Percentiles rank a stretch among this genome's conserved stretches.
phyloP scores from a whole-genome alignment of 257 asterid species.

The Gentiana dahurica region DNA sequence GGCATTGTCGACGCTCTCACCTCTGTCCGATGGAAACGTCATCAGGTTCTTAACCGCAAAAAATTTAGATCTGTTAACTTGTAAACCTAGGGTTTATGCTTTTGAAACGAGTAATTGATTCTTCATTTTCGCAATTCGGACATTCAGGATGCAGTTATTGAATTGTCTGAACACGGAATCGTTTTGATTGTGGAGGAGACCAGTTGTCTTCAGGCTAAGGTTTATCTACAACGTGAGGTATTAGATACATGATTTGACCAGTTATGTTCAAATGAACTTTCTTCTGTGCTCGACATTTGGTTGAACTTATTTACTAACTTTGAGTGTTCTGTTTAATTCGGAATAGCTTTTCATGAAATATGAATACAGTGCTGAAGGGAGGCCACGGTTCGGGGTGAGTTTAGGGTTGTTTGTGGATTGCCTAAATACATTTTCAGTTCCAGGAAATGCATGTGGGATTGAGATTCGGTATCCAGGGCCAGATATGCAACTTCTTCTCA shows the following conservation, averaged over 20 bases:
- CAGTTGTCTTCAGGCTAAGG: slow-evolving; percentile 93
- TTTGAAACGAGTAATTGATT: neutral
- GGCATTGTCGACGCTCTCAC: slow-evolving; percentile 91
- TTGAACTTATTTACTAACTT: neutral
- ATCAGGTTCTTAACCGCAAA: slow-evolving; percentile 36
- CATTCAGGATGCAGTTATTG: slow-evolving; percentile 71
- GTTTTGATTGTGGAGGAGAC: slow-evolving; percentile 89
- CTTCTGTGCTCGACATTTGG: neutral
- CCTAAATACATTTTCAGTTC: slow-evolving; percentile 73
- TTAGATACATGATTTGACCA: neutral
- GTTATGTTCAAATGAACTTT: neutral
- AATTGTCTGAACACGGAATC: slow-evolving; percentile 85
- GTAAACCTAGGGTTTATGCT: neutral
- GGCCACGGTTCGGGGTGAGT: slow-evolving; percentile 90
- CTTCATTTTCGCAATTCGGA: neutral
- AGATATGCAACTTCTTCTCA: slow-evolving; percentile 90
- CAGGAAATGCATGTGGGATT: slow-evolving; percentile 52
- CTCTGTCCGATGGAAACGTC: slow-evolving; percentile 91
- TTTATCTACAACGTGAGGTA: slow-evolving; percentile 86
- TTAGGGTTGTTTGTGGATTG: slow-evolving; percentile 85
- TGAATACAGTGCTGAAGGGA: slow-evolving; percentile 64
- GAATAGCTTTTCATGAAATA: slow-evolving; percentile 63
- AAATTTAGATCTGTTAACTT: neutral
- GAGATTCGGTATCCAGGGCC: slow-evolving; percentile 91
- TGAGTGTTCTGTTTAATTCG: neutral